Conservation (phyloP, 73 alveolate genomes). For the Diophrys sp. region DNA sequence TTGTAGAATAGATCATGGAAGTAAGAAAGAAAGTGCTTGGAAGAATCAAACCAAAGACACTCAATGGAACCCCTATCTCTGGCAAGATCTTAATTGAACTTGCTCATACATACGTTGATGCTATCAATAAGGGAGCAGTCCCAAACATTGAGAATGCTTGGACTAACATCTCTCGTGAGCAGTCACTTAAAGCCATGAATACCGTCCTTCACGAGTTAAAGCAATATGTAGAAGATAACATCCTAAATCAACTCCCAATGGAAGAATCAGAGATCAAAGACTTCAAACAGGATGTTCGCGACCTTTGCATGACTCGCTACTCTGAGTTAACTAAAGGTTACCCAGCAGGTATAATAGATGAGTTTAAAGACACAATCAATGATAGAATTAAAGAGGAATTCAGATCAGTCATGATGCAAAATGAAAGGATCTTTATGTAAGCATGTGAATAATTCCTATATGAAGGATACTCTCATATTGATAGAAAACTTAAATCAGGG, state of each 20-base stretch:
- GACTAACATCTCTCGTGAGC: conserved; percentile 68
- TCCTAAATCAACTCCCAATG: conserved; percentile 38
- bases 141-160: conserved; percentile 88
- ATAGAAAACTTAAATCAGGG: conserved; percentile 66
- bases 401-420: conserved; percentile 55
- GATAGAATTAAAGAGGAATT: conserved; percentile 59
- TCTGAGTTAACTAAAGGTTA: conserved; percentile 69
- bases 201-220: conserved; percentile 49
- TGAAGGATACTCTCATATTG: conserved; percentile 64
- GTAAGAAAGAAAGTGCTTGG: conserved; percentile 83
- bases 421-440: conserved; percentile 71
- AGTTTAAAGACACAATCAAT: conserved; percentile 55
- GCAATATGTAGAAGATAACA: conserved; percentile 29
- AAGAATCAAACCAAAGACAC: conserved; percentile 80
- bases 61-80: conserved; percentile 81
- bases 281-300: conserved; percentile 63
- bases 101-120: conserved; percentile 66
- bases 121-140: conserved; percentile 85
- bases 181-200: conserved; percentile 54
- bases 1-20: conserved; percentile 85
- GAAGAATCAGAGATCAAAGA: conserved; percentile 63
- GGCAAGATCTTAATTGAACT: conserved; percentile 83
- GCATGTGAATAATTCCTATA: conserved; percentile 59
- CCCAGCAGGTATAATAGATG: conserved; percentile 56
- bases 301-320: conserved; percentile 62